These are phyloP conservation scores for Martensiomyces pterosporus DNA, from an alignment of 192 early-diverging fungal species.

Conservation along the genomic window DNA sequence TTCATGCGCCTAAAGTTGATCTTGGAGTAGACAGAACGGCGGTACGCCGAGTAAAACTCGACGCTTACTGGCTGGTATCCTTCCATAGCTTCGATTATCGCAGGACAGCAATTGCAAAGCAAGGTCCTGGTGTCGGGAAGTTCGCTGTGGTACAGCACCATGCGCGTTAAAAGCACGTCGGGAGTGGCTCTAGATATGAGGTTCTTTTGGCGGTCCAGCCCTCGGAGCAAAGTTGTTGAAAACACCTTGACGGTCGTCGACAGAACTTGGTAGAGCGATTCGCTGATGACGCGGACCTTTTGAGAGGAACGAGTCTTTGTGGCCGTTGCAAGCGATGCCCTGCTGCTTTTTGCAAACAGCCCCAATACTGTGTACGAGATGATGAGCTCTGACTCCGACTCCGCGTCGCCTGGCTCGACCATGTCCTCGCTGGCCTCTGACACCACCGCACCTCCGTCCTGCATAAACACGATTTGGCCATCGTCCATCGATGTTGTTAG, in stretches of 20 bases:
- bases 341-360: too few relatives aligned
- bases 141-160: constrained; percentile 9
- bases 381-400: constrained; percentile 1
- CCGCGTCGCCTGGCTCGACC: background rate
- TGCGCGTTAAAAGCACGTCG: constrained; percentile 18
- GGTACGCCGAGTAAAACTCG: constrained; percentile 24
- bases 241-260: constrained; percentile 29
- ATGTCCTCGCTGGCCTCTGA: constrained; percentile 1
- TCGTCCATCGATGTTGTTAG: constrained; percentile 20
- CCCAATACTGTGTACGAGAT: constrained; percentile 6
- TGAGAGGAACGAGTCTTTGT: too few relatives aligned
- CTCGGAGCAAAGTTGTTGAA: constrained; percentile 24
- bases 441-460: too few relatives aligned
- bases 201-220: constrained; percentile 14
- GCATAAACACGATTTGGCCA: too few relatives aligned
- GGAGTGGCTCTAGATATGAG: constrained; percentile 6
- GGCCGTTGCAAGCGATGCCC: too few relatives aligned
- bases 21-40: constrained; percentile 25
- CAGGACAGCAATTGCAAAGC: constrained; percentile 13
- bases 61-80: constrained; percentile 28
- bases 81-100: constrained; percentile 7
- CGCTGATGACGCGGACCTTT: constrained; percentile 15
- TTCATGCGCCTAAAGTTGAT: constrained; percentile 27
- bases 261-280: constrained; percentile 34
- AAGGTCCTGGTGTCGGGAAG: constrained; percentile 13